A percentile compares a stretch with the other conserved stretches of the same genome.
phyloP scores from a whole-genome alignment of 1,284 basidiomycete species.

The Cerrena zonata region DNA sequence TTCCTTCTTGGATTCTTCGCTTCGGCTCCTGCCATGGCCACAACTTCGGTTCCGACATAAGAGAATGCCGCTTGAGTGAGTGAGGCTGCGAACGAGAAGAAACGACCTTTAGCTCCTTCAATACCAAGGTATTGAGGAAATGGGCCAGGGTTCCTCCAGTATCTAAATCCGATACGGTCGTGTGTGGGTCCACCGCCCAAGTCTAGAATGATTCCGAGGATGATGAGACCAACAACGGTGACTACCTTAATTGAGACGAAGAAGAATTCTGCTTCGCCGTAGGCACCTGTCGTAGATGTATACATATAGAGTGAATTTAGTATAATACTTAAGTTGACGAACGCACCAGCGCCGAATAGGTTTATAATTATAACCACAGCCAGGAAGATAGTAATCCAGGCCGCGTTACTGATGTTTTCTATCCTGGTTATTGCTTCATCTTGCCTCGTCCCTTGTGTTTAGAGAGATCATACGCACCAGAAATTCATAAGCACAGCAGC shows the following conservation, averaged over 20 bases:
- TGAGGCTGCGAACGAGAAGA: constrained; percentile 65
- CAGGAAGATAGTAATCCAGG: constrained; percentile 73
- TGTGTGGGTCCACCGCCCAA: constrained; percentile 59
- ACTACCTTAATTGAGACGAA: constrained; percentile 77
- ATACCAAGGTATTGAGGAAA: constrained; percentile 57
- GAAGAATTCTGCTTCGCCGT: constrained; percentile 71
- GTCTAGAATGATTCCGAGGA: constrained; percentile 61
- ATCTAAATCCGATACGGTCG: constrained; percentile 34
- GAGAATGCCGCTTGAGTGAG: constrained; percentile 78
- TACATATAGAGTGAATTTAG: too few species aligned
- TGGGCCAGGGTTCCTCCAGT: constrained; percentile 61
- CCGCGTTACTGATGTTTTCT: constrained; percentile 51
- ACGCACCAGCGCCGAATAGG: constrained; percentile 59
- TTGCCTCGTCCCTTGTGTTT: constrained; percentile 6
- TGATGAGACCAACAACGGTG: constrained; percentile 56
- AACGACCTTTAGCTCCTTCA: constrained; percentile 53
- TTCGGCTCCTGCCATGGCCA: constrained; percentile 46
- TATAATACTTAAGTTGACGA: too few species aligned
- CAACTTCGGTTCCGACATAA: constrained; percentile 79
- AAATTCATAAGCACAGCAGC: constrained; percentile 71
- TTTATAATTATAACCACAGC: constrained; percentile 73
- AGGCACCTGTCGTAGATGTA: constrained; percentile 47
- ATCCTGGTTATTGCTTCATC: constrained; percentile 24
- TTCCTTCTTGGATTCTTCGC: constrained; percentile 28
- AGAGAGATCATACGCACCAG: constrained; percentile 40